Conservation (phyloP, 805 yeast species). For the Cyberlindnera xishuangbannaensis region DNA sequence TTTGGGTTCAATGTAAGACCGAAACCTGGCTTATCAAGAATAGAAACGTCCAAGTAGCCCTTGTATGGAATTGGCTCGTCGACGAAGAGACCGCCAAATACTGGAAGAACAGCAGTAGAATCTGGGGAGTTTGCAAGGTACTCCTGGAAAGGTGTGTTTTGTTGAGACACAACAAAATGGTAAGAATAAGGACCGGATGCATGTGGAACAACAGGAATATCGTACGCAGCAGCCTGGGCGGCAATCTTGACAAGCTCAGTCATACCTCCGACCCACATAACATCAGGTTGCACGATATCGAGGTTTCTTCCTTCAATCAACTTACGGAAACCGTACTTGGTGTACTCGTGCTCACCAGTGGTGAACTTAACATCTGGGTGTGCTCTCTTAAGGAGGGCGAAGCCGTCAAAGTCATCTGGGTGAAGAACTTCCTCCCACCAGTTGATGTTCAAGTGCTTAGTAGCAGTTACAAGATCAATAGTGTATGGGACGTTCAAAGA, state of each 20-base stretch:
- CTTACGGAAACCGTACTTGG: conserved; percentile 45
- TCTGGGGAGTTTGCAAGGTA: conserved; percentile 47
- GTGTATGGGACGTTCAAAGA: conserved; percentile 42
- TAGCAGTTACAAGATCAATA: conserved; percentile 39
- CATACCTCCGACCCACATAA: conserved; percentile 51
- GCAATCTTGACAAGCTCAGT: conserved; percentile 42
- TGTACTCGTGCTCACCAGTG: conserved; percentile 49
- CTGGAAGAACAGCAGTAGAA: conserved; percentile 38
- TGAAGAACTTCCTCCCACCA: conserved; percentile 49
- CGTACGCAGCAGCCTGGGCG: conserved; percentile 47
- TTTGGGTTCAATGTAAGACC: conserved; percentile 42
- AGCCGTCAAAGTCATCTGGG: conserved; percentile 48
- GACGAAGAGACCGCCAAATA: conserved; percentile 39
- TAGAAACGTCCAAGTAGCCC: conserved; percentile 35
- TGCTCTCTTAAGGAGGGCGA: conserved; percentile 39
- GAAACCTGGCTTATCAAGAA: conserved; percentile 44
- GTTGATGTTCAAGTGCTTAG: conserved; percentile 41
- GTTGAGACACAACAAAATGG: conserved; percentile 44
- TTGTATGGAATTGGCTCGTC: conserved; percentile 43
- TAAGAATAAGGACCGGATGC: conserved; percentile 50
- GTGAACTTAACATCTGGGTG: conserved; percentile 43
- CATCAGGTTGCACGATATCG: conserved; percentile 46
- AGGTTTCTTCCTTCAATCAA: conserved; percentile 43
- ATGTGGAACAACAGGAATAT: conserved; percentile 48
- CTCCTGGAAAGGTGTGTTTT: conserved; percentile 48